A percentile compares a stretch with the other conserved stretches of the same genome.
phyloP scores from a whole-genome alignment of 2,329 filamentous ascomycete species.

The Fusarium hostae region DNA sequence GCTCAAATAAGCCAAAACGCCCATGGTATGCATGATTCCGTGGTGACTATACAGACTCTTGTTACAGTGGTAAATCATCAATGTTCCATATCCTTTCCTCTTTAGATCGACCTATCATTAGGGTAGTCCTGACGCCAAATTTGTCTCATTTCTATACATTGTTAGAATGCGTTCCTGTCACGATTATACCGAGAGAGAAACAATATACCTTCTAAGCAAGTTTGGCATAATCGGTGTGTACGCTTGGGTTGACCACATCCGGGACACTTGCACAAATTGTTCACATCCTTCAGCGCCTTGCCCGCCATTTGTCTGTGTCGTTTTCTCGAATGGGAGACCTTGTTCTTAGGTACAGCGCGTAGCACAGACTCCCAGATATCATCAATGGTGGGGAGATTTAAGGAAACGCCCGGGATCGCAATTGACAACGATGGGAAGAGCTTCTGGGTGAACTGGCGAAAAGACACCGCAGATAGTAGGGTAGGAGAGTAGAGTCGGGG shows the following conservation, averaged over 20 bases:
- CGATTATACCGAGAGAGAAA: not conserved
- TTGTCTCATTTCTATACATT: conserved; percentile 56
- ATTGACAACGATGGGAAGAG: conserved; percentile 66
- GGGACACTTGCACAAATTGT: conserved; percentile 86
- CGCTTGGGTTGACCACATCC: conserved; percentile 89
- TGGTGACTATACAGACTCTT: conserved; percentile 48
- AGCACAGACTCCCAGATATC: conserved; percentile 94
- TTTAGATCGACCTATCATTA: conserved; percentile 49
- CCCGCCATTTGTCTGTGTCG: conserved; percentile 93
- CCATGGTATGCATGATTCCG: conserved; percentile 48
- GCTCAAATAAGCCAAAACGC: conserved; percentile 49
- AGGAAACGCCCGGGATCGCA: conserved; percentile 69
- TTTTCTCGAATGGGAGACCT: conserved; percentile 97
- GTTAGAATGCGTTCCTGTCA: conserved; percentile 18
- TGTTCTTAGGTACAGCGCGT: conserved; percentile 96
- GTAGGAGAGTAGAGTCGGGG: conserved; percentile 62
- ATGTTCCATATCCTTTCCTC: conserved; percentile 22
- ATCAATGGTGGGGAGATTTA: conserved; percentile 67
- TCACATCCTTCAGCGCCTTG: conserved; percentile 93
- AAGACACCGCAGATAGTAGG: conserved; percentile 56
- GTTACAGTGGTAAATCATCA: conserved; percentile 42
- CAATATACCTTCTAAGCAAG: conserved; percentile 80
- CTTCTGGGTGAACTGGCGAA: conserved; percentile 58
- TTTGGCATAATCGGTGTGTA: conserved; percentile 87
- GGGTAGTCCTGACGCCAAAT: conserved; percentile 57